Evolutionary conservation across 495 filamentous ascomycete genomes (phyloP).

Genomic region (Achaetomiella virescens): DNA sequence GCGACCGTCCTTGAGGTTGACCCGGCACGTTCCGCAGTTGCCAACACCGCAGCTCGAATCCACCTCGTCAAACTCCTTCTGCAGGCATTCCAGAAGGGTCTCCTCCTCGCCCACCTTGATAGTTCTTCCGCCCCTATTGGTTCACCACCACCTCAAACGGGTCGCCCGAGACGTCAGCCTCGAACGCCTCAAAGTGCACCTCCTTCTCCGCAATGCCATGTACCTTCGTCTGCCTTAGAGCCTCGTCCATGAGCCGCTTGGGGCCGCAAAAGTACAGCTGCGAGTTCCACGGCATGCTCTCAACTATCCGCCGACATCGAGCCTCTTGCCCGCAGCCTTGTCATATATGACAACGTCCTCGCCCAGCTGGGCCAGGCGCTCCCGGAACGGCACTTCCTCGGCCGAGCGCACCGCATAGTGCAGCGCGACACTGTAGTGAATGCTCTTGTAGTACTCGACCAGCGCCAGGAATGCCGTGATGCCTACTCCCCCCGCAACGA

Average conservation of each 20-base stretch:
- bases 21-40: constrained; percentile 54
- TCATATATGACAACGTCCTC: constrained; percentile 41
- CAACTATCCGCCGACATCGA: constrained; percentile 42
- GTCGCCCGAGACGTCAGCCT: constrained; percentile 45
- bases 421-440: constrained; percentile 40
- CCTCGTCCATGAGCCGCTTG: constrained; percentile 43
- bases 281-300: constrained; percentile 38
- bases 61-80: constrained; percentile 36
- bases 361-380: constrained; percentile 31
- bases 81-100: constrained; percentile 39
- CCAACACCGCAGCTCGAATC: constrained; percentile 51
- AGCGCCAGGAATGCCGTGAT: constrained; percentile 46
- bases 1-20: constrained; percentile 41
- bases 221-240: constrained; percentile 28
- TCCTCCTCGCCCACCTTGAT: constrained; percentile 39
- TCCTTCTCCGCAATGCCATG: constrained; percentile 37
- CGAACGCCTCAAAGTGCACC: constrained; percentile 53
- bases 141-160: constrained; percentile 49
- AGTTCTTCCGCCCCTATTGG: constrained; percentile 22
- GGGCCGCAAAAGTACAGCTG: constrained; percentile 53
- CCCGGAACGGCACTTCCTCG: constrained; percentile 42
- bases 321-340: constrained; percentile 38
- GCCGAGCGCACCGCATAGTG: constrained; percentile 46
- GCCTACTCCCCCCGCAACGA: constrained; percentile 48
- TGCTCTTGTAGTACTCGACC: constrained; percentile 28